Evolutionary conservation across 805 yeast species (phyloP).

Genomic region (Kuraishia ogatae): DNA sequence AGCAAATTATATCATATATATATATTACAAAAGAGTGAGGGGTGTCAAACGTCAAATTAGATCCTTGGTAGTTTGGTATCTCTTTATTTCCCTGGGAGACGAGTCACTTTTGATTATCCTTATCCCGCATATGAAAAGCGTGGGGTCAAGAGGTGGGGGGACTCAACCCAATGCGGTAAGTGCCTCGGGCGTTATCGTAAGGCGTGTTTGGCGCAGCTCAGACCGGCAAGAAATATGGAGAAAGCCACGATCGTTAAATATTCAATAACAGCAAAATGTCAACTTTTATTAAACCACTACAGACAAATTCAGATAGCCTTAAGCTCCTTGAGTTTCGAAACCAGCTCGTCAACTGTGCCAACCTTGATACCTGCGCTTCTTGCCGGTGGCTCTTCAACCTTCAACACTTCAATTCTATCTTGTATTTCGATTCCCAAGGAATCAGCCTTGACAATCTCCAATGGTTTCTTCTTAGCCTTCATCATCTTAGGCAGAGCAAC

Average conservation of each 20-base stretch:
- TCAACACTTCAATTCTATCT: constrained; percentile 56
- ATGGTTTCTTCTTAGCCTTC: constrained; percentile 97
- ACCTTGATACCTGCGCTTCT: constrained; percentile 82
- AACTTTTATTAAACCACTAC: not conserved
- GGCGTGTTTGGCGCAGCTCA: too few species aligned
- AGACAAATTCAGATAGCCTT: constrained; percentile 45
- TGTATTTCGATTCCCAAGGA: constrained; percentile 64
- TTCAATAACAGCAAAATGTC: not conserved
- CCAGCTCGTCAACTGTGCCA: constrained; percentile 70
- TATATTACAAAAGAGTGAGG: too few species aligned
- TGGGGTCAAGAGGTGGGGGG: not conserved
- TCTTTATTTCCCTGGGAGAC: not conserved
- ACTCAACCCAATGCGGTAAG: not conserved
- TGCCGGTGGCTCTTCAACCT: constrained; percentile 78
- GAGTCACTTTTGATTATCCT: not conserved
- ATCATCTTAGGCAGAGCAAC: constrained; percentile 94
- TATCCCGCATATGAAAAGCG: not conserved
- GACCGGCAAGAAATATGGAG: too few species aligned
- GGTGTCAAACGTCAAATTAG: not conserved
- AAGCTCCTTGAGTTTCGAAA: constrained; percentile 66
- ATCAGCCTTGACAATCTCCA: constrained; percentile 53
- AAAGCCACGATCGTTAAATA: not conserved
- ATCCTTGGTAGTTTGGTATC: not conserved
- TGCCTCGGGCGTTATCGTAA: not conserved
- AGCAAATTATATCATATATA: not conserved